Percentiles rank a stretch among this genome's conserved stretches.
phyloP scores from a whole-genome alignment of 306 rosid genomes.

The Psophocarpus tetragonolobus region DNA sequence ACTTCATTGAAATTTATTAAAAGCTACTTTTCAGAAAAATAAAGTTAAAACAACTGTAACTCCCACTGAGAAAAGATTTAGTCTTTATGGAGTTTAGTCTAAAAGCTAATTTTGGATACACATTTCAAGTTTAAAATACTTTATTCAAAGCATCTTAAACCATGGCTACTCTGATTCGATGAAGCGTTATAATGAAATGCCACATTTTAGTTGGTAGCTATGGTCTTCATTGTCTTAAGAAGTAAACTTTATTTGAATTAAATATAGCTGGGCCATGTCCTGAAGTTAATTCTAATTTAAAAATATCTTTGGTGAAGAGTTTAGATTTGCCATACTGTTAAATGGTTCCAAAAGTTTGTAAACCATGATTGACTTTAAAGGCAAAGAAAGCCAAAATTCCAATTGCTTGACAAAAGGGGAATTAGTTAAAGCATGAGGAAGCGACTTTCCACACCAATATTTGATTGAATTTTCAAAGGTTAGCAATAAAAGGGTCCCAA shows the following conservation, averaged over 20 bases:
- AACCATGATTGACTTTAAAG: constrained; percentile 46
- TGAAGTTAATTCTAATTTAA: not conserved
- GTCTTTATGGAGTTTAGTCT: not conserved
- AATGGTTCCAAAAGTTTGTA: constrained; percentile 27
- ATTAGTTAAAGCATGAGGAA: constrained; percentile 9
- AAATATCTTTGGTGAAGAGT: not conserved
- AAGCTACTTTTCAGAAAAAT: not conserved
- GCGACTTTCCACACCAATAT: constrained; percentile 34
- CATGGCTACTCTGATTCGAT: not conserved
- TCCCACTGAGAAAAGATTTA: not conserved
- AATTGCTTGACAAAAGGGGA: constrained; percentile 40
- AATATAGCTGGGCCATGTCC: not conserved
- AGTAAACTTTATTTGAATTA: constrained; percentile 7
- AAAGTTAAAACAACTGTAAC: not conserved
- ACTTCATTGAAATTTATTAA: not conserved
- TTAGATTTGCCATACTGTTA: constrained; percentile 1
- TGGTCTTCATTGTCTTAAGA: constrained; percentile 20
- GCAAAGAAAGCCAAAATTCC: constrained; percentile 30
- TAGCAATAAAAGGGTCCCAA: constrained; percentile 32
- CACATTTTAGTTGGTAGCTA: constrained; percentile 26
- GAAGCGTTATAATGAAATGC: constrained; percentile 34
- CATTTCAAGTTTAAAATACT: constrained; percentile 15
- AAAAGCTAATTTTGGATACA: constrained; percentile 13
- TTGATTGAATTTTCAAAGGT: constrained; percentile 37
- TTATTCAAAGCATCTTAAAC: constrained; percentile 8